These are phyloP conservation scores for Suillus discolor DNA, from an alignment of 768 basidiomycete species.

Conservation along the genomic window DNA sequence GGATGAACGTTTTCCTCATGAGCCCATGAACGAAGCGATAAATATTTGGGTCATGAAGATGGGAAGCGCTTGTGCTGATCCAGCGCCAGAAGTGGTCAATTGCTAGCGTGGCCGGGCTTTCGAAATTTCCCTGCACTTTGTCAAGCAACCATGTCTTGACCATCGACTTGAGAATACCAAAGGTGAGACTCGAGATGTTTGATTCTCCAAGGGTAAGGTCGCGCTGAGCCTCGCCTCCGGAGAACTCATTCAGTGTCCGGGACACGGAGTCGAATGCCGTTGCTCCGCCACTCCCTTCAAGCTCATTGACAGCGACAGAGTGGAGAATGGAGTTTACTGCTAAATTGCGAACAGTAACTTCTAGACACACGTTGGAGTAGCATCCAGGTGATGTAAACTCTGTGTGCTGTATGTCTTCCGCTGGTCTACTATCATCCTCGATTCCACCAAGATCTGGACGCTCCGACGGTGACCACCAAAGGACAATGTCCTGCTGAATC, in stretches of 20 bases:
- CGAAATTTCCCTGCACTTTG: constrained; percentile 68
- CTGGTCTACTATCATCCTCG: constrained; percentile 79
- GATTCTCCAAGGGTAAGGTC: constrained; percentile 88
- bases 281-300: constrained; percentile 93
- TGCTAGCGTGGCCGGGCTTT: constrained; percentile 66
- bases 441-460: constrained; percentile 92
- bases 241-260: constrained; percentile 88
- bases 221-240: constrained; percentile 57
- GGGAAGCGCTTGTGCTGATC: constrained; percentile 83
- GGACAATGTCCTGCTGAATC: constrained; percentile 82
- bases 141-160: constrained; percentile 91
- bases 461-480: constrained; percentile 96
- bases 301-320: constrained; percentile 92
- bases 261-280: constrained; percentile 94
- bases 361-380: constrained; percentile 92
- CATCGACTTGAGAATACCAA: constrained; percentile 83
- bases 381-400: constrained; percentile 85
- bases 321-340: constrained; percentile 94
- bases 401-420: constrained; percentile 79
- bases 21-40: constrained; percentile 93
- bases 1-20: constrained; percentile 98
- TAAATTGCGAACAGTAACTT: constrained; percentile 86
- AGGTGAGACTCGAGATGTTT: constrained; percentile 84
- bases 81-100: constrained; percentile 98
- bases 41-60: constrained; percentile 90